Percentiles rank a stretch among this genome's conserved stretches.
These are phyloP conservation scores for Malania oleifera DNA, from an alignment of 164 flowering plant species.

Conservation along the genomic window DNA sequence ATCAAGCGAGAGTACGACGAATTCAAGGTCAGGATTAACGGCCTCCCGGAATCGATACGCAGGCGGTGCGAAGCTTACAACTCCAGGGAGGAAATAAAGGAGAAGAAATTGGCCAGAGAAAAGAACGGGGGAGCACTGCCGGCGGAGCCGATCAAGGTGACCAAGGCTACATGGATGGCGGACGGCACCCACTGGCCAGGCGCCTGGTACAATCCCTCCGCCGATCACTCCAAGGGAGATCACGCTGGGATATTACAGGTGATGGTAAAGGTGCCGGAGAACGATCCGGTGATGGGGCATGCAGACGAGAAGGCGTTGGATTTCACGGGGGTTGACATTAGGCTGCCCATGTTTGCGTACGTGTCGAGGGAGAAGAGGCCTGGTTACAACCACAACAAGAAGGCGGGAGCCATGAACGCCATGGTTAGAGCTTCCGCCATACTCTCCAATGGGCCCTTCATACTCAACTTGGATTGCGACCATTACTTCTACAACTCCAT, in stretches of 20 bases:
- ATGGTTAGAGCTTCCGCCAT: conserved; percentile 68
- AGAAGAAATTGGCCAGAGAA: conserved; percentile 34
- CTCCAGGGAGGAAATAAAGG: conserved; percentile 48
- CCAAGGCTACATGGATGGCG: conserved; percentile 83
- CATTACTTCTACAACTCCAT: conserved; percentile 53
- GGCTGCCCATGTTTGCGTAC: conserved; percentile 64
- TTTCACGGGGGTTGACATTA: conserved; percentile 47
- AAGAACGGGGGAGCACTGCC: conserved; percentile 31
- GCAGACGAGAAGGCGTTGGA: conserved; percentile 37
- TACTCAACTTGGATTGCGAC: conserved; percentile 66
- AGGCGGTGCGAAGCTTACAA: conserved; percentile 42
- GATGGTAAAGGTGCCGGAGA: conserved; percentile 49
- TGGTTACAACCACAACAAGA: conserved; percentile 63
- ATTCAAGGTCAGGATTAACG: conserved; percentile 76
- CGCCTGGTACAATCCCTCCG: conserved; percentile 46
- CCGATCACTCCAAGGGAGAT: conserved; percentile 69
- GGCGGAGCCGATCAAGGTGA: conserved; percentile 30
- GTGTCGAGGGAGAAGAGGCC: conserved; percentile 64
- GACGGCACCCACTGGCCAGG: conserved; percentile 95
- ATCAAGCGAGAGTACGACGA: conserved; percentile 82
- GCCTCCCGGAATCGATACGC: conserved; percentile 57
- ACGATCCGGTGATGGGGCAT: conserved; percentile 46
- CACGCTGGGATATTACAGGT: conserved; percentile 84
- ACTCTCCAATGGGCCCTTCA: conserved; percentile 64
- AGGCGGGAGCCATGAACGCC: conserved; percentile 80